Evolutionary conservation across 768 basidiomycete species (phyloP), one percentile per base, ranked within the genome.

Genomic region (Tricholoma terreum): DNA sequence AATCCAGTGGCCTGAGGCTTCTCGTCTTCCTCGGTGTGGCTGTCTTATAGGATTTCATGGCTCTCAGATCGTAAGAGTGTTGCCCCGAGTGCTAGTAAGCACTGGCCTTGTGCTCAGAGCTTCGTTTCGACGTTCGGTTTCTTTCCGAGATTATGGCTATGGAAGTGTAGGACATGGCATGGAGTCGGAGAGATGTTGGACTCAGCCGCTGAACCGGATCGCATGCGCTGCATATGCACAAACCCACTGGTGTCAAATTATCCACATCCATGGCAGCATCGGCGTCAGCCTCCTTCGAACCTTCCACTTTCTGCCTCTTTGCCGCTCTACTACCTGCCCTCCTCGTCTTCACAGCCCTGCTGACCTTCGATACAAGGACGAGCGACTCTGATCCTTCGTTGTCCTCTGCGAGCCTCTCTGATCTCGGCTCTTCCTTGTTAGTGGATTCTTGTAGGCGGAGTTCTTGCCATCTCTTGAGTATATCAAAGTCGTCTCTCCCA

Each of bases 401-500:
- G 50, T 67, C 71, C n/a, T n/a, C n/a, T n/a, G n/a, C n/a, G n/a
- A n/a, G n/a, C n/a, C n/a, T n/a, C n/a, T n/a, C n/a, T n/a, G 33
- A 71, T 69, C 35, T 69, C 73, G 51, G 31, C 52, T 57, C 17
- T 57, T 34, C 19, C 64, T 65, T 50, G 62, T 65, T 31, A 63
- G 66, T 12, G 70, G 67, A 57, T 65, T 65, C 11, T 77, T 7
- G 69, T 69, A 0, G 75, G 72, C 12, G 75, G 73, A 22, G 71
- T 71, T 7, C 59, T 61, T 19, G 63, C 27, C 51, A 62, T 59
- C 19, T 61, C 57, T 9, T 50, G 49, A 33, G 62, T 21, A 22
- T 33, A 58, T 31, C n/a, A n/a, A n/a, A n/a, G n/a, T n/a, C n/a
- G n/a, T n/a, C n/a, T n/a, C n/a, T n/a, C n/a, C n/a, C n/a, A 46